Base-by-base conservation (phyloP, 306 rosid species). In the Luffa aegyptiaca region DNA sequence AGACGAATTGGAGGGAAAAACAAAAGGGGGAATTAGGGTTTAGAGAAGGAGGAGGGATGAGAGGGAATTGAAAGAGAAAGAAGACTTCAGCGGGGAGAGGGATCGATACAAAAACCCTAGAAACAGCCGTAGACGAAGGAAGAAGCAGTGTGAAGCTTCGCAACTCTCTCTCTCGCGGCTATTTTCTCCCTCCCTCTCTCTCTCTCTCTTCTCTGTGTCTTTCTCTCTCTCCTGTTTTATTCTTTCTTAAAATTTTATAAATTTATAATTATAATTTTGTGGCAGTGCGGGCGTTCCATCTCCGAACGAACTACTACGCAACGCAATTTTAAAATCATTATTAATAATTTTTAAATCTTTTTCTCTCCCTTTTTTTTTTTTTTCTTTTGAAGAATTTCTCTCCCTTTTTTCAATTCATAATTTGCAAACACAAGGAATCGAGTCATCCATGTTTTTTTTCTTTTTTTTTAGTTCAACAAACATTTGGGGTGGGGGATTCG, bases 41-140 rank as follows among this genome's bases (percentile, higher is more conserved):
- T 86, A 51, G 78, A 59, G 75, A 45, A 49, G 61, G 79, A 69
- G 84, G 45, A 62, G 81, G 64, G 77, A 79, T 80, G 81, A 81
- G 86, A 79, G 84, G 72, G 77, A 81, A 52, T 52, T 68, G 84
- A 75, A 83, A 84, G 35, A 86, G 18, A 73, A 74, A 85, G 16
- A 75, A 35, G 88, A 90, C 79, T 79, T 64, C 78, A 84, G 77
- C 80, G 80, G 80, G 86, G 53, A 69, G 52, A 69, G 10, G 75
- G 87, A 82, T 90, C 86, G 88, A 85, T 81, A 66, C 81, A 84
- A 90, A 46, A 94, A 92, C 98, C 97, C 98, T 92, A 94, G 33
- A 69, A 69, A 89, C 90, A 86, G 90, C 97, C 92, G 91, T 90
- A 78, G 75, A 83, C 82, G 85, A 84, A 88, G 83, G 84, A 84